These are phyloP conservation scores for Cydonia oblonga DNA, from an alignment of 331 rosid species.

Conservation along the genomic window DNA sequence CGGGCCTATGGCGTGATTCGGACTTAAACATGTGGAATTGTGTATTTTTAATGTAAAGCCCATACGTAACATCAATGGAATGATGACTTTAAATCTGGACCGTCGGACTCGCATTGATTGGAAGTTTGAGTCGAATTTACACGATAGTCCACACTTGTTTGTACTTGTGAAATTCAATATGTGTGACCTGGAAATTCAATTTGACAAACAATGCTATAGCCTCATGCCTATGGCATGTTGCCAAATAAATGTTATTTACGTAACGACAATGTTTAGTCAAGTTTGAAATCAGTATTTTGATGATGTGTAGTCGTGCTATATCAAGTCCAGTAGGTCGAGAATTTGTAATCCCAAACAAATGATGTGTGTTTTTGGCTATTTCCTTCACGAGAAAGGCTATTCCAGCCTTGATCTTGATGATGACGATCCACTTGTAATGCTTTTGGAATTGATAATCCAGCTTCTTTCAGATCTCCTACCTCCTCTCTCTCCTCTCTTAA, in stretches of 20 bases:
- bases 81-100: neutral
- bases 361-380: too few species aligned
- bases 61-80: neutral
- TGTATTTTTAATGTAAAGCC: too few species aligned
- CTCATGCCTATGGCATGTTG: neutral
- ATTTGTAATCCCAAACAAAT: neutral
- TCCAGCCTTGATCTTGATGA: too few species aligned
- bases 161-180: neutral
- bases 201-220: neutral
- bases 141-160: neutral
- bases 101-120: neutral
- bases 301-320: neutral
- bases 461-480: too few species aligned
- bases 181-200: neutral
- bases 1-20: neutral
- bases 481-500: too few species aligned
- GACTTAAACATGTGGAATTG: too few species aligned
- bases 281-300: neutral
- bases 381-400: too few species aligned
- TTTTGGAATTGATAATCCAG: too few species aligned
- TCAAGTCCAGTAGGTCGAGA: neutral
- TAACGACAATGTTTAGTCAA: neutral
- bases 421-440: too few species aligned
- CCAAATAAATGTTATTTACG: neutral
- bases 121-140: neutral